Percentiles rank a stretch among this genome's conserved stretches.
phyloP scores from a whole-genome alignment of 2,329 filamentous ascomycete species.

The Gliomastix tumulicola region DNA sequence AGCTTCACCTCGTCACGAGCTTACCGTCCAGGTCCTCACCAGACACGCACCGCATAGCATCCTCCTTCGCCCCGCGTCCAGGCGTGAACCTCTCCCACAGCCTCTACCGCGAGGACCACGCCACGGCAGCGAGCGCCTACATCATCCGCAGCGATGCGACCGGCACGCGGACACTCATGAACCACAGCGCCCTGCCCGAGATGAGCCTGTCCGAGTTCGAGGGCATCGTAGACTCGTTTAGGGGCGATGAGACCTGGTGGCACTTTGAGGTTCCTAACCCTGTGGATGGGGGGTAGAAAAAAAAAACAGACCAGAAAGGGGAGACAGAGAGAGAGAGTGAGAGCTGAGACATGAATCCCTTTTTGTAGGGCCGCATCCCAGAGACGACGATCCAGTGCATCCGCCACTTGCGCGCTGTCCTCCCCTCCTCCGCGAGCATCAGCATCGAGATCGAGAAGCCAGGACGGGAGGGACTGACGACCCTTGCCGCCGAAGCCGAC shows the following conservation, averaged over 20 bases:
- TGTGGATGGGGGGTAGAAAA: too few relatives aligned
- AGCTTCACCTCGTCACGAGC: conserved; percentile 37
- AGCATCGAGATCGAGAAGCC: conserved; percentile 73
- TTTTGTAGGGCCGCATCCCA: conserved; percentile 53
- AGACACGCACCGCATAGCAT: conserved; percentile 42
- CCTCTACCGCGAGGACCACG: conserved; percentile 47
- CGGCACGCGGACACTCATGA: conserved; percentile 63
- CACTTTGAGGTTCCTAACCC: conserved; percentile 74
- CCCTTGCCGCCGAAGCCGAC: conserved; percentile 56
- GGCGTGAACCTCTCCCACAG: conserved; percentile 45
- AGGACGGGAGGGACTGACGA: conserved; percentile 47
- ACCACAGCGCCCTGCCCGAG: conserved; percentile 59
- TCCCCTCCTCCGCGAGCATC: conserved; percentile 36
- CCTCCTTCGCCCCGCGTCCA: conserved; percentile 41
- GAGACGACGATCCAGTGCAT: conserved; percentile 55
- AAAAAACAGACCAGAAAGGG: too few relatives aligned
- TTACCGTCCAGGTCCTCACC: conserved; percentile 47
- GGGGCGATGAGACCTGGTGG: conserved; percentile 46
- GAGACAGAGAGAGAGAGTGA: too few relatives aligned
- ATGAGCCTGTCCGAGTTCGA: conserved; percentile 59
- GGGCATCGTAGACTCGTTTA: conserved; percentile 29
- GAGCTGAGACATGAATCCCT: too few relatives aligned
- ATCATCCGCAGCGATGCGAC: conserved; percentile 55
- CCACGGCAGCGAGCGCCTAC: conserved; percentile 60
- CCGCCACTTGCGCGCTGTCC: conserved; percentile 38